A percentile compares a stretch with the other conserved stretches of the same genome.
These are phyloP conservation scores for Phlebopus sp. DNA, from an alignment of 1,284 basidiomycete genomes.

Conservation along the genomic window DNA sequence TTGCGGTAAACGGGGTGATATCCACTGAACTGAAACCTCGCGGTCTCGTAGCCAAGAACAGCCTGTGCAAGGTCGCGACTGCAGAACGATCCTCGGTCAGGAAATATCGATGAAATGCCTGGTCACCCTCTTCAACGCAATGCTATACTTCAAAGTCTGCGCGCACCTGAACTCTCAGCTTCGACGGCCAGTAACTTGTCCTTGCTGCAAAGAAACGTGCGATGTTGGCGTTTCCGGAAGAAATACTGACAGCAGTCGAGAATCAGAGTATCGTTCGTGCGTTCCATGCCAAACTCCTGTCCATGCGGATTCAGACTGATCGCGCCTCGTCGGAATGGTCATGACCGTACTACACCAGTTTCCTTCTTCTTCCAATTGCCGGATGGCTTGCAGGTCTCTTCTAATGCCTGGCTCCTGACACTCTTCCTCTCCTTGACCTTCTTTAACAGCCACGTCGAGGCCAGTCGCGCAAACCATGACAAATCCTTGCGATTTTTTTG, in stretches of 20 bases:
- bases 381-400: conserved; percentile 60
- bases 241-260: conserved; percentile 71
- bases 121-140: conserved; percentile 16
- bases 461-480: conserved; percentile 66
- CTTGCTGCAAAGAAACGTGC: conserved; percentile 54
- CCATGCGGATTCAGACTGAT: neutral
- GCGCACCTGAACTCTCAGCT: conserved; percentile 49
- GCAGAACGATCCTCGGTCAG: conserved; percentile 25
- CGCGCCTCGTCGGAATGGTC: neutral
- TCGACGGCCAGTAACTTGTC: conserved; percentile 64
- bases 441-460: conserved; percentile 66
- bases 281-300: conserved; percentile 29
- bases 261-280: conserved; percentile 63
- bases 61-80: conserved; percentile 42
- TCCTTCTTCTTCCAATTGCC: conserved; percentile 55
- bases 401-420: conserved; percentile 63
- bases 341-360: conserved; percentile 39
- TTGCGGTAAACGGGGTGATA: conserved; percentile 36
- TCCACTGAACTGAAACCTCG: conserved; percentile 34
- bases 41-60: conserved; percentile 38
- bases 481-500: conserved; percentile 60
- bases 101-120: conserved; percentile 32
- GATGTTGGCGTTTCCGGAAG: conserved; percentile 27
- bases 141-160: conserved; percentile 2
- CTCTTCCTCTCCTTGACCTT: conserved; percentile 57